Percentiles rank a stretch among this genome's conserved stretches.
Conservation (phyloP, 139 green algal species). For the Trebouxia sp. region DNA sequence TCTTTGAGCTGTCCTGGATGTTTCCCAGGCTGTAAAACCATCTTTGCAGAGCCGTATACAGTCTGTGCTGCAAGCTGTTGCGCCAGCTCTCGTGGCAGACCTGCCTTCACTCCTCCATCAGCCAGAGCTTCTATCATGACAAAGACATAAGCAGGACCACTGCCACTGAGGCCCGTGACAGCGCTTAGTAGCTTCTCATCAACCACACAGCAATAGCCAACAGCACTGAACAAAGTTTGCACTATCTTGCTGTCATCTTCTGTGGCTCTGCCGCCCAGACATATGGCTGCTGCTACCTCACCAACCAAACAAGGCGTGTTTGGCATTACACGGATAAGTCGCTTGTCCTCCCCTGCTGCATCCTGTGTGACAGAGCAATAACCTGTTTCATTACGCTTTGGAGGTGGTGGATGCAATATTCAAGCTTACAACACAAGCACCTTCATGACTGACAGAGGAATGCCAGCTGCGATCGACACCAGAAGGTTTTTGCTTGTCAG, state of each 20-base stretch:
- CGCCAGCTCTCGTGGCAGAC: slow-evolving; percentile 73
- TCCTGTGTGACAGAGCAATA: background rate
- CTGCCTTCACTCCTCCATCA: slow-evolving; percentile 74
- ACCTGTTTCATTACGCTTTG: background rate
- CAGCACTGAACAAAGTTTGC: slow-evolving; percentile 68
- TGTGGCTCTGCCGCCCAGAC: slow-evolving; percentile 39
- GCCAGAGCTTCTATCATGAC: slow-evolving; percentile 80
- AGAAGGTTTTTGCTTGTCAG: slow-evolving; percentile 57
- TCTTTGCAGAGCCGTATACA: slow-evolving; percentile 63
- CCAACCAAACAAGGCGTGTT: slow-evolving; percentile 96
- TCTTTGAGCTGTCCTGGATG: slow-evolving; percentile 93
- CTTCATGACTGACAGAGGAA: slow-evolving; percentile 65
- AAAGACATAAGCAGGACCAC: slow-evolving; percentile 93
- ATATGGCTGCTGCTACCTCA: slow-evolving; percentile 42
- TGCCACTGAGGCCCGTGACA: slow-evolving; percentile 89
- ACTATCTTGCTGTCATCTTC: slow-evolving; percentile 66
- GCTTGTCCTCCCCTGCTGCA: slow-evolving; percentile 48
- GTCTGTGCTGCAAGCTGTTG: slow-evolving; percentile 77
- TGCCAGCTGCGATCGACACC: slow-evolving; percentile 91
- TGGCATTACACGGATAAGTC: slow-evolving; percentile 89
- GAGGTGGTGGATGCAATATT: background rate
- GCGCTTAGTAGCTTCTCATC: slow-evolving; percentile 87
- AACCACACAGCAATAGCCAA: slow-evolving; percentile 53
- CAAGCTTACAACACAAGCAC: no score
- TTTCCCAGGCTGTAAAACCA: slow-evolving; percentile 89